Percentiles rank a stretch among this genome's conserved stretches.
phyloP scores from a whole-genome alignment of 345 rosid genomes.

The Populus euphratica region DNA sequence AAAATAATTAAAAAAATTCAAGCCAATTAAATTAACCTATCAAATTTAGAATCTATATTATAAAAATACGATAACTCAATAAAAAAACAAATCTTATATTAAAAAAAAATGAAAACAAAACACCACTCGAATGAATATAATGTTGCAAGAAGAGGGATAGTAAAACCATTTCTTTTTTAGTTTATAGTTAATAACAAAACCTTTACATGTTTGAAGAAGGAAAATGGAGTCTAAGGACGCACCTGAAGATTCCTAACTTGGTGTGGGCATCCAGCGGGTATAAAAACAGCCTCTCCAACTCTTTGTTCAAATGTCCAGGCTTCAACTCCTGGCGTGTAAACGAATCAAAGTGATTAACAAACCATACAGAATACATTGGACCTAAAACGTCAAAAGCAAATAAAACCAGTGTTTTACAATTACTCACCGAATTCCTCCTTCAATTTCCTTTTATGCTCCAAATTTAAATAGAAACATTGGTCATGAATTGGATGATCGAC shows the following conservation, averaged over 20 bases:
- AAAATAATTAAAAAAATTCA: too few relatives aligned
- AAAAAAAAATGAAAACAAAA: too few relatives aligned
- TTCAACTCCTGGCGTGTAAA: constrained; percentile 51
- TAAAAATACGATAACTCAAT: too few relatives aligned
- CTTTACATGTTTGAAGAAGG: neutral
- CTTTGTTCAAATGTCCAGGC: constrained; percentile 89
- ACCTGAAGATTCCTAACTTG: constrained; percentile 97
- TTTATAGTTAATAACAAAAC: neutral
- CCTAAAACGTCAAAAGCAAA: neutral
- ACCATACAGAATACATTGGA: neutral
- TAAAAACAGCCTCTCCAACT: constrained; percentile 86
- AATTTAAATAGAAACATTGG: constrained; percentile 63
- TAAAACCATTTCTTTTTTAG: too few relatives aligned
- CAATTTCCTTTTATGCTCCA: constrained; percentile 67
- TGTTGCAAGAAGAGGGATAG: too few relatives aligned
- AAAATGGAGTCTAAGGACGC: neutral
- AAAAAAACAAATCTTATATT: too few relatives aligned
- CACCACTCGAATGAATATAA: too few relatives aligned
- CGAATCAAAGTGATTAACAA: neutral
- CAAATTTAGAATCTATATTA: too few relatives aligned
- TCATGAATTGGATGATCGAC: constrained; percentile 82
- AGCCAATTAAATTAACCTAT: too few relatives aligned
- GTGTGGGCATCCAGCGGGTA: constrained; percentile 97
- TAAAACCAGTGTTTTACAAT: neutral
- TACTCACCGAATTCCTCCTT: constrained; percentile 74